Conservation (phyloP, 306 rosid species). For the Carpinus fangiana region DNA sequence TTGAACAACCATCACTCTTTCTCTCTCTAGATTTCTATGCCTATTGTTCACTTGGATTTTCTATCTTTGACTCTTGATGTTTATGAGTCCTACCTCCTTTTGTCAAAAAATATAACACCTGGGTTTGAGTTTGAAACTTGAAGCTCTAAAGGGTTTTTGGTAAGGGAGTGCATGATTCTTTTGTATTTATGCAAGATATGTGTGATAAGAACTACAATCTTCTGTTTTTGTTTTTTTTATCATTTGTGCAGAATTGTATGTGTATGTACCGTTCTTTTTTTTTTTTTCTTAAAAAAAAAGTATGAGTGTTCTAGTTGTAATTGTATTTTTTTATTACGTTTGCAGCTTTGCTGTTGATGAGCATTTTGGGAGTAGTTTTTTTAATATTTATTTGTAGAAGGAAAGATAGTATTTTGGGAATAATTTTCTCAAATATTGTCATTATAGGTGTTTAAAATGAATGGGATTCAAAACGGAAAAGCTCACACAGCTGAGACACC, state of each 20-base stretch:
- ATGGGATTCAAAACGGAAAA: conserved; percentile 51
- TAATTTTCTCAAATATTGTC: conserved; percentile 12
- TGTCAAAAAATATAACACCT: neutral
- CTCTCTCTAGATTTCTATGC: neutral
- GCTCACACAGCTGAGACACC: conserved; percentile 61
- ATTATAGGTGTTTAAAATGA: conserved; percentile 59
- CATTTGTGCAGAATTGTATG: neutral
- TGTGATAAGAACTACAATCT: neutral
- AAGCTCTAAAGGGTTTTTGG: neutral
- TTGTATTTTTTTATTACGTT: neutral
- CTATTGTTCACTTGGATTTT: neutral
- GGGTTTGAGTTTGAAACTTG: conserved; percentile 12
- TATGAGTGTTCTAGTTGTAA: neutral
- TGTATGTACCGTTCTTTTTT: neutral
- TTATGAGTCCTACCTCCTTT: neutral
- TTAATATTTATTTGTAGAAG: neutral
- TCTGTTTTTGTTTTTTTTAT: neutral
- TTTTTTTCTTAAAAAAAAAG: too few species aligned
- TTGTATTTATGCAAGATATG: conserved; percentile 7
- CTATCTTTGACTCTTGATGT: neutral
- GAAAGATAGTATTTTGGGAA: neutral
- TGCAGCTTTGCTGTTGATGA: neutral
- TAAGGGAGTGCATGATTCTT: neutral
- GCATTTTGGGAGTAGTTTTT: neutral
- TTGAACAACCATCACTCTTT: neutral